Evolutionary conservation across 768 basidiomycete genomes (phyloP), one percentile per base, ranked within the genome.

Genomic region (Ramaria sp.): DNA sequence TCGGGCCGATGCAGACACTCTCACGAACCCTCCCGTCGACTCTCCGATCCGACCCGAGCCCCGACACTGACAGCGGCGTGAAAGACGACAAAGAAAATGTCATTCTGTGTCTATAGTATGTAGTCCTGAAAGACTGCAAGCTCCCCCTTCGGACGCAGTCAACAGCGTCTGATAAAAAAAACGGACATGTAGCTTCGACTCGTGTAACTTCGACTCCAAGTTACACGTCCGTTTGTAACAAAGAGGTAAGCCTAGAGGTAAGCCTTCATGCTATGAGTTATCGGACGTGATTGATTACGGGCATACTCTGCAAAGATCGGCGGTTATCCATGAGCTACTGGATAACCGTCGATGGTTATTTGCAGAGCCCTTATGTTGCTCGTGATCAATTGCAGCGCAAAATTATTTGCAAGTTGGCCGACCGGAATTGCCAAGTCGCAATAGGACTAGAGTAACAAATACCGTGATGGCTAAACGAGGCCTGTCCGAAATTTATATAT

Each of bases 61-160:
- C 87, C 85, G 0, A 78, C 60, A 1, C 85, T 83, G 7, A 86
- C 71, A 6, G 66, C 65, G 20, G n/a, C 34, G 7, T 10, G 20
- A 20, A 37, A 50, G 20, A 50, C 8, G 2, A 5, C 24, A n/a
- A n/a, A 8, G 48, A 34, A 28, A 50, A 50, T 2, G 48, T 50
- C 13, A 32, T 18, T 37, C 20, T 50, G 48, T n/a, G 6, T 22
- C 34, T 34, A 24, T 25, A 50, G 34, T 50, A 50, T 37, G 48
- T 34, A 15, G 48, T 37, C 28, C 1, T 16, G 18, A 7, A 50
- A 50, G 30, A 50, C 20, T 22, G 36, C 20, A 7, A 20, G 34
- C 48, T 20, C 16, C 10, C 34, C 36, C 48, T 37, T 50, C 48
- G 7, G 47, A 48, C n/a, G 28, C 27, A n/a, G 24, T 18, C 47